These are phyloP conservation scores for Boeremia lycopersici DNA, from an alignment of 2,329 filamentous ascomycete genomes.

Conservation along the genomic window DNA sequence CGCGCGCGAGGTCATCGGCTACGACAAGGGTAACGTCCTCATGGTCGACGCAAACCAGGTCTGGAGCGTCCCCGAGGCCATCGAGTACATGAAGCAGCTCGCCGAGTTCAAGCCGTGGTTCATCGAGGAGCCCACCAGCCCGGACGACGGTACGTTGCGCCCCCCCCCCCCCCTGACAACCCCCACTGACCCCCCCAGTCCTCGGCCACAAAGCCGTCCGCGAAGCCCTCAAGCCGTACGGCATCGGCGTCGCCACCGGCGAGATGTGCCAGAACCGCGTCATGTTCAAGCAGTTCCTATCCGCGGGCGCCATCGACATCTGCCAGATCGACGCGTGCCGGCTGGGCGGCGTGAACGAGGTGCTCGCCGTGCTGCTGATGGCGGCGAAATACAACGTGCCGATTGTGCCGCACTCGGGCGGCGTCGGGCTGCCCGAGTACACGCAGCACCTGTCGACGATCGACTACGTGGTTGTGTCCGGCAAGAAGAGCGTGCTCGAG, in stretches of 20 bases:
- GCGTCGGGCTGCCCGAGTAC: constrained; percentile 90
- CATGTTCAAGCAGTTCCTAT: constrained; percentile 89
- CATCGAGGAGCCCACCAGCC: constrained; percentile 91
- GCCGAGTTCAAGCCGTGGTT: constrained; percentile 88
- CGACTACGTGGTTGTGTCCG: constrained; percentile 86
- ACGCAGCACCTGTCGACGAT: constrained; percentile 92
- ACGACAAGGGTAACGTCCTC: constrained; percentile 80
- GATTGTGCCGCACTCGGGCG: constrained; percentile 86
- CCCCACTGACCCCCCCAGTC: constrained; percentile 51
- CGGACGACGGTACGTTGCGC: constrained; percentile 66
- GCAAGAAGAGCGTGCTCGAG: constrained; percentile 81
- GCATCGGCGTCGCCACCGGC: constrained; percentile 85
- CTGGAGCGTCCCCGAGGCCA: constrained; percentile 88
- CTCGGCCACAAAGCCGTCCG: constrained; percentile 85
- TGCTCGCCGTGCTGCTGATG: constrained; percentile 86
- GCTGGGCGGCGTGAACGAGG: constrained; percentile 89
- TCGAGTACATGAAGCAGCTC: constrained; percentile 83
- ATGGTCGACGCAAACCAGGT: constrained; percentile 96
- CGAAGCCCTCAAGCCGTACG: constrained; percentile 74
- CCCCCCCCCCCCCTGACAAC: background rate
- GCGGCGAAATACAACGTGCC: constrained; percentile 80
- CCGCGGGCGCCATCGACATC: constrained; percentile 79
- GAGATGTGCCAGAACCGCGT: constrained; percentile 97
- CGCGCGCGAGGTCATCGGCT: constrained; percentile 79
- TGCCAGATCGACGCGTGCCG: constrained; percentile 91